Percentiles rank a stretch among this genome's conserved stretches.
These are phyloP conservation scores for Aaosphaeria arxii DNA, from an alignment of 2,329 filamentous ascomycete genomes.

Conservation along the genomic window DNA sequence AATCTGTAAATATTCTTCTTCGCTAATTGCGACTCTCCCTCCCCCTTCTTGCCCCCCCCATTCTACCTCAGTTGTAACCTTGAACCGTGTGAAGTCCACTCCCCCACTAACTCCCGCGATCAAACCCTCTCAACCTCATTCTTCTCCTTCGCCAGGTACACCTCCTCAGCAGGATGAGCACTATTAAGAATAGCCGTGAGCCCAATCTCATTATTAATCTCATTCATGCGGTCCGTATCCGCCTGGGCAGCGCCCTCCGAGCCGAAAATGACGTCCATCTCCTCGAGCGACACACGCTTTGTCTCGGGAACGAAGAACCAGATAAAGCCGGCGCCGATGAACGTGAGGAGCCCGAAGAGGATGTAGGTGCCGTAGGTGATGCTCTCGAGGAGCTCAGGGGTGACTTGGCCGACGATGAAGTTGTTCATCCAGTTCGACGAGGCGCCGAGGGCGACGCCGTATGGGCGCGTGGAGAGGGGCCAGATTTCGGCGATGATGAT, in stretches of 20 bases:
- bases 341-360: slow-evolving; percentile 47
- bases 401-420: slow-evolving; percentile 57
- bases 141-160: background rate
- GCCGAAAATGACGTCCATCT: slow-evolving; percentile 1
- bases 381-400: slow-evolving; percentile 73
- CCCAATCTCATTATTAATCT: background rate
- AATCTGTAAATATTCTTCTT: no score
- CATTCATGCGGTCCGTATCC: background rate
- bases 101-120: background rate
- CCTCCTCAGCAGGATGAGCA: background rate
- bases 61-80: slow-evolving; percentile 4
- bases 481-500: slow-evolving; percentile 73
- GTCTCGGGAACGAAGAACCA: slow-evolving; percentile 1
- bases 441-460: slow-evolving; percentile 68
- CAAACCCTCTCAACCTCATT: background rate
- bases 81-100: no score
- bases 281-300: background rate
- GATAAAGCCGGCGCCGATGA: background rate
- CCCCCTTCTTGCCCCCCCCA: background rate
- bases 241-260: background rate
- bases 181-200: background rate
- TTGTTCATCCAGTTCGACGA: slow-evolving; percentile 86
- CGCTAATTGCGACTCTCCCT: no score
- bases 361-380: slow-evolving; percentile 46
- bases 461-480: slow-evolving; percentile 65